These are phyloP conservation scores for Solanum peruvianum DNA, from an alignment of 257 asterid species.

Conservation along the genomic window DNA sequence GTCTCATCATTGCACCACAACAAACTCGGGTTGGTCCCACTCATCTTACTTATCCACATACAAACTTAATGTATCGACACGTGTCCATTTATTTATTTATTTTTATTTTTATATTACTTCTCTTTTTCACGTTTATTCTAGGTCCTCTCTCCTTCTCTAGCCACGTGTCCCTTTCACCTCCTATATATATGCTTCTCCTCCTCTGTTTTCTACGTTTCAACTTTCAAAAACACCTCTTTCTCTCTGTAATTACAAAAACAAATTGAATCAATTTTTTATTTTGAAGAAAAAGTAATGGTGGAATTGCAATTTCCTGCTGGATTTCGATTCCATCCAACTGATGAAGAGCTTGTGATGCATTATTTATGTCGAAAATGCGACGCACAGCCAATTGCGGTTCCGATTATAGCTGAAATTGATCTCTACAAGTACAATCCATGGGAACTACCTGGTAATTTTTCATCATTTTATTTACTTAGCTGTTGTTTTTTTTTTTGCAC, in stretches of 20 bases:
- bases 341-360: slow-evolving; percentile 85
- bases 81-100: neutral
- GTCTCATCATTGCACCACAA: too few relatives aligned
- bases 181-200: slow-evolving; percentile 38
- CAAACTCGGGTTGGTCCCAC: neutral
- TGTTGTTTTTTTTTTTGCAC: too few relatives aligned
- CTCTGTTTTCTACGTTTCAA: slow-evolving; percentile 40
- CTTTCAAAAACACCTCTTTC: slow-evolving; percentile 20
- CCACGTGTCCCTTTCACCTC: slow-evolving; percentile 32
- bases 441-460: slow-evolving; percentile 64
- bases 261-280: neutral
- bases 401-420: slow-evolving; percentile 76
- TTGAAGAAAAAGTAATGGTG: neutral
- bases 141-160: slow-evolving; percentile 12
- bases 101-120: neutral
- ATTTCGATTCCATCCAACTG: slow-evolving; percentile 83
- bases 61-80: neutral
- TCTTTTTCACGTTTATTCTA: slow-evolving; percentile 20
- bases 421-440: slow-evolving; percentile 80
- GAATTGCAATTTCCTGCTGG: slow-evolving; percentile 67
- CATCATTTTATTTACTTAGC: neutral
- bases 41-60: neutral
- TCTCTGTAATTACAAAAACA: neutral
- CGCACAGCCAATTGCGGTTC: slow-evolving; percentile 46
- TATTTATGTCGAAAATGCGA: slow-evolving; percentile 68